A percentile compares a stretch with the other conserved stretches of the same genome.
Evolutionary conservation across 306 rosid genomes (phyloP).

Genomic region (Luffa aegyptiaca): DNA sequence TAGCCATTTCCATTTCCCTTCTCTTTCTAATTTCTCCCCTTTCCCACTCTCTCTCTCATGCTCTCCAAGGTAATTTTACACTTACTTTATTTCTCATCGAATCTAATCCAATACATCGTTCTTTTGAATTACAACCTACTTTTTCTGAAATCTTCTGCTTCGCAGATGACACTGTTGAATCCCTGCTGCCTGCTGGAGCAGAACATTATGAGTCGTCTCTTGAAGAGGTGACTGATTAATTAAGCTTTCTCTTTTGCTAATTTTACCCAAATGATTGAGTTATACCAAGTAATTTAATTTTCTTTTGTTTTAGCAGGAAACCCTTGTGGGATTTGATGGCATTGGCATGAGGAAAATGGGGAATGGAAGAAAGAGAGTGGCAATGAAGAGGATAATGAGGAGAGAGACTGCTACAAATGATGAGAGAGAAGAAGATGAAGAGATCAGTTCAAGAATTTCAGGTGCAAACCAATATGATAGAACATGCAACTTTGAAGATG

Average conservation of each 20-base stretch:
- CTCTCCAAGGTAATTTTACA: conserved; percentile 1
- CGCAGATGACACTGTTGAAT: neutral
- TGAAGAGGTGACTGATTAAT: neutral
- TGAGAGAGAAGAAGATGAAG: neutral
- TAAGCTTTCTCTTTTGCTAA: neutral
- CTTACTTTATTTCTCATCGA: neutral
- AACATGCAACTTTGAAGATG: conserved; percentile 7
- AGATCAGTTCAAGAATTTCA: neutral
- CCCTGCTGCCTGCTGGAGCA: neutral
- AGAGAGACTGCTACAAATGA: neutral
- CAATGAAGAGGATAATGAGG: neutral
- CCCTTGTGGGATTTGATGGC: neutral
- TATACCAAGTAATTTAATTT: neutral
- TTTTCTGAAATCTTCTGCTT: neutral
- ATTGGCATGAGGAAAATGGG: conserved; percentile 4
- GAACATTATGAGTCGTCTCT: neutral
- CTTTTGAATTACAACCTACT: neutral
- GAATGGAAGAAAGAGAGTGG: conserved; percentile 4
- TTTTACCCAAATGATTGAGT: neutral
- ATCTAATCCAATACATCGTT: neutral
- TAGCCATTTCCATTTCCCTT: neutral
- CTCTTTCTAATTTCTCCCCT: conserved; percentile 5
- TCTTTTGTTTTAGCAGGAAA: neutral
- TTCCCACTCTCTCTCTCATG: neutral
- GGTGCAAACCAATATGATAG: conserved; percentile 17